Percentiles rank a stretch among this genome's conserved stretches.
phyloP scores from a whole-genome alignment of 495 filamentous ascomycete genomes.

The Podospora pseudocomata region DNA sequence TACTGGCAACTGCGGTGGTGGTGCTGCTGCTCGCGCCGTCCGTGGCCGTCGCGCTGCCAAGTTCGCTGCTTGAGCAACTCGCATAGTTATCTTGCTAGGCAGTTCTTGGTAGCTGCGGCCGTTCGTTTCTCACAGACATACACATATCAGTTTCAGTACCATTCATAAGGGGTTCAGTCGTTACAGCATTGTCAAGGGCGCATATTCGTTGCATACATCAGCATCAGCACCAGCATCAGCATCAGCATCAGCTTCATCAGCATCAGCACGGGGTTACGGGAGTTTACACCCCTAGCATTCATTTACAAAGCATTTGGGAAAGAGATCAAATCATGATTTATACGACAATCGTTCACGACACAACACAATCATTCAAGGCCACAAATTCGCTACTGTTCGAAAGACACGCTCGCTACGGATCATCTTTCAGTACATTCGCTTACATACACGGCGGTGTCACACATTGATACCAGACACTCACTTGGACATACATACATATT shows the following conservation, averaged over 20 bases:
- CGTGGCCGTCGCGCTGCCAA: slow-evolving; percentile 12
- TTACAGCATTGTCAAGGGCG: slow-evolving; percentile 4
- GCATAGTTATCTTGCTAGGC: background rate
- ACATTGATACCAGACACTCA: background rate
- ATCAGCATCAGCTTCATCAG: no score
- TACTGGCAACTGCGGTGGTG: slow-evolving; percentile 22
- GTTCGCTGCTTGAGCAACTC: slow-evolving; percentile 9
- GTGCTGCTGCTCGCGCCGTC: slow-evolving; percentile 10
- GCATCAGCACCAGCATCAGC: background rate
- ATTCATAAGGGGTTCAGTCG: background rate
- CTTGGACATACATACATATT: background rate
- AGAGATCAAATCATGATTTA: background rate
- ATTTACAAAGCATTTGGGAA: background rate
- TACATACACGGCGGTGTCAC: background rate
- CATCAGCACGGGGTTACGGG: background rate
- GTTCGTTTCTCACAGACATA: background rate
- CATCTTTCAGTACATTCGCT: background rate
- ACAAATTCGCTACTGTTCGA: background rate
- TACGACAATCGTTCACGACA: background rate
- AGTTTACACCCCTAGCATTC: background rate
- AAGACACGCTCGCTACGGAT: background rate
- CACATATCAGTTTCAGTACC: background rate
- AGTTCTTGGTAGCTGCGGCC: background rate
- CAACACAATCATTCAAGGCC: background rate
- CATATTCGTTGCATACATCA: slow-evolving; percentile 7